phyloP scores from a whole-genome alignment of 495 filamentous ascomycete species.

The Neurospora terricola region DNA sequence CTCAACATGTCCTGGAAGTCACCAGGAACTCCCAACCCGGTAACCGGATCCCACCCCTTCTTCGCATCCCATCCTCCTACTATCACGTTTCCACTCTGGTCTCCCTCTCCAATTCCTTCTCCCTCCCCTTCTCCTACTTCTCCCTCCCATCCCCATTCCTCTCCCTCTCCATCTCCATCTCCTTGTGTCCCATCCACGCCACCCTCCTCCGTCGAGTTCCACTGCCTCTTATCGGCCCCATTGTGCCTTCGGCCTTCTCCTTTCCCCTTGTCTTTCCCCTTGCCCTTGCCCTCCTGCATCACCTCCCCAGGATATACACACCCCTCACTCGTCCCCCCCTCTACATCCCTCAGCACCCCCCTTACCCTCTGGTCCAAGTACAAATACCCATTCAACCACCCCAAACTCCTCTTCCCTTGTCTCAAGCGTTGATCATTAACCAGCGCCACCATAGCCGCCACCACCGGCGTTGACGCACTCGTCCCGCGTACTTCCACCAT shows the following conservation, averaged over 20 bases:
- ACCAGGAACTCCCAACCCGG: background rate
- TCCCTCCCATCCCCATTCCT: background rate
- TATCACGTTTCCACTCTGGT: background rate
- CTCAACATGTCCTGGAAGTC: background rate
- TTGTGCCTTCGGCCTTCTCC: background rate
- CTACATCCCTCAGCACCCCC: slow-evolving; percentile 23
- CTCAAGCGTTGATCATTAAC: slow-evolving; percentile 31
- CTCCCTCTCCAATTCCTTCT: background rate
- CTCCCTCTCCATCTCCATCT: fast-evolving
- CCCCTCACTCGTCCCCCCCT: slow-evolving; percentile 20
- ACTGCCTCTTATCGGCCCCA: background rate
- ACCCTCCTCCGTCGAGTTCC: background rate
- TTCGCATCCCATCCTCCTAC: background rate
- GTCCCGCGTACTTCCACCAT: slow-evolving; percentile 28
- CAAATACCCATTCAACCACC: slow-evolving; percentile 30
- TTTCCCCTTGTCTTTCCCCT: background rate
- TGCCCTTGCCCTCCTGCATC: background rate
- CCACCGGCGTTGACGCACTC: slow-evolving; percentile 30
- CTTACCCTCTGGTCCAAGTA: slow-evolving; percentile 17
- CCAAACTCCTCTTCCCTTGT: slow-evolving; percentile 27
- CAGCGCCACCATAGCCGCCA: slow-evolving; percentile 31
- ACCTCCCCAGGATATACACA: slow-evolving; percentile 22
- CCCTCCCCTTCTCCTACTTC: background rate
- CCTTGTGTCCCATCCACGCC: background rate
- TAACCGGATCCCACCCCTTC: background rate